Conservation (phyloP, 768 basidiomycete genomes). For the Strobilomyces echinocephalus region DNA sequence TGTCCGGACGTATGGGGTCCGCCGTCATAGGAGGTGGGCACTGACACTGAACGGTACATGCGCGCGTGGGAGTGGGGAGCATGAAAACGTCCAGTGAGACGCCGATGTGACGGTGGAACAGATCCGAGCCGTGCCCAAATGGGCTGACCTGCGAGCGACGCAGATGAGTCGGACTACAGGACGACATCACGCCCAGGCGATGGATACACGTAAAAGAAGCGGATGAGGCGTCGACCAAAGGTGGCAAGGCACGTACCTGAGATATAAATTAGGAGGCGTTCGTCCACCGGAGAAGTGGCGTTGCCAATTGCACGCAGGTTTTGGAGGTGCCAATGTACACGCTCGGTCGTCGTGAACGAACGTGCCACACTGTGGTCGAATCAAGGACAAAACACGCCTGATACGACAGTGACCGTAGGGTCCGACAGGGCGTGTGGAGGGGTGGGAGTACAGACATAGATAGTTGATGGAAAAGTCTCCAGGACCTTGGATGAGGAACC, state of each 20-base stretch:
- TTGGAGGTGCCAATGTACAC: background rate
- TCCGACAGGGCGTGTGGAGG: background rate
- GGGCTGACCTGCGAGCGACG: too few species aligned
- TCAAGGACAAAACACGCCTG: background rate
- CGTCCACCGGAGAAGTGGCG: background rate
- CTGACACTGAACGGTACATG: background rate
- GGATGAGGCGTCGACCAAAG: background rate
- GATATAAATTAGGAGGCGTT: background rate
- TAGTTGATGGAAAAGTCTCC: background rate
- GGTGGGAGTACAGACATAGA: too few species aligned
- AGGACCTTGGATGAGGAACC: background rate
- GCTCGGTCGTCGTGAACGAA: background rate
- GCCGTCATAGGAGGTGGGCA: background rate
- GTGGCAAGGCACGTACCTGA: background rate
- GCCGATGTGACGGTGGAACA: background rate
- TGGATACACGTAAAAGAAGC: slow-evolving; percentile 3
- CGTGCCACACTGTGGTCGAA: too few species aligned
- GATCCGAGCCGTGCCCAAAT: slow-evolving; percentile 4
- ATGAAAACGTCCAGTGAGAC: background rate
- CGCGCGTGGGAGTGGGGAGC: background rate
- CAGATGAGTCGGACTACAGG: too few species aligned
- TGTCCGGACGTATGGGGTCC: background rate
- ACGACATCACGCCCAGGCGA: background rate
- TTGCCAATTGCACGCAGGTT: background rate
- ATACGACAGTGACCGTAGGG: background rate